These are phyloP conservation scores for Cochlearia excelsa DNA, from an alignment of 345 rosid species.

Conservation along the genomic window DNA sequence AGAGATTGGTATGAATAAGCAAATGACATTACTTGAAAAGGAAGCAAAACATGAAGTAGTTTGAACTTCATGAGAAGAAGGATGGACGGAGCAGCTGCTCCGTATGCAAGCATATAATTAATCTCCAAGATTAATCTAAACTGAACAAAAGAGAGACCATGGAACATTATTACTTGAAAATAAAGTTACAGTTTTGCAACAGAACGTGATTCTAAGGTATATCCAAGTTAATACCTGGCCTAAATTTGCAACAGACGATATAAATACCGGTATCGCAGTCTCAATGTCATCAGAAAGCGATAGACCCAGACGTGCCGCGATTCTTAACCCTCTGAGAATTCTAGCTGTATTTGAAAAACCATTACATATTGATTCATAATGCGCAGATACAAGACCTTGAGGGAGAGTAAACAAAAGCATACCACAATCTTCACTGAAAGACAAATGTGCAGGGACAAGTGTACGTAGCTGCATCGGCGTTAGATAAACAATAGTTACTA, in stretches of 20 bases:
- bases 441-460: constrained; percentile 63
- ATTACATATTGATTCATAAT: constrained; percentile 15
- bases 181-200: too few species aligned
- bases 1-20: constrained; percentile 7
- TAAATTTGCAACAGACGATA: constrained; percentile 53
- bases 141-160: constrained; percentile 43
- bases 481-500: constrained; percentile 24
- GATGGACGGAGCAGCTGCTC: constrained; percentile 81
- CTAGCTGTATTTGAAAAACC: constrained; percentile 56
- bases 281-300: constrained; percentile 62
- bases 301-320: constrained; percentile 81
- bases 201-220: background rate
- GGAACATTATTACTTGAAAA: background rate
- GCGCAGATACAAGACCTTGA: constrained; percentile 23
- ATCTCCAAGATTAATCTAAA: constrained; percentile 77
- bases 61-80: constrained; percentile 70
- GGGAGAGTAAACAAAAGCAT: constrained; percentile 36
- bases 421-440: constrained; percentile 91
- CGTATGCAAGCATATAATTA: constrained; percentile 88
- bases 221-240: constrained; percentile 50
- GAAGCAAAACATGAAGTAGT: constrained; percentile 69
- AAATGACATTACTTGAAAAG: constrained; percentile 62
- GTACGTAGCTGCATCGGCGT: constrained; percentile 61
- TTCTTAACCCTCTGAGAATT: constrained; percentile 84
- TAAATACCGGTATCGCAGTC: constrained; percentile 56